Conservation (phyloP, 805 yeast genomes). For the Saturnispora quitensis region DNA sequence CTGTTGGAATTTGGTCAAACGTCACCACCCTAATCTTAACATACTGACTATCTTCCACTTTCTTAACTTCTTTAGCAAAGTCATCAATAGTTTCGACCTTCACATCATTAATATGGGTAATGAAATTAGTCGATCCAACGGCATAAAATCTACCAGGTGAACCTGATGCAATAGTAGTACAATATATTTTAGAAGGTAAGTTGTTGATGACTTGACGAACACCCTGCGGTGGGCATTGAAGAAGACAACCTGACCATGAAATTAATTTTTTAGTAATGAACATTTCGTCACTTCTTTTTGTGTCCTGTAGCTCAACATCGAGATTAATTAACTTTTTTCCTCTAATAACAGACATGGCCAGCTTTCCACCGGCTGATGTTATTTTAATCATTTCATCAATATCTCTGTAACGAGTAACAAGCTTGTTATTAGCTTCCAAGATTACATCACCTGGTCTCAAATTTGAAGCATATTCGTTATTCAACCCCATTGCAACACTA, state of each 20-base stretch:
- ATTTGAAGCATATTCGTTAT: slow-evolving; percentile 23
- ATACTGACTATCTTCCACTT: slow-evolving; percentile 71
- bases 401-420: slow-evolving; percentile 61
- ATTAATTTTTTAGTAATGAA: slow-evolving; percentile 58
- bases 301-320: slow-evolving; percentile 53
- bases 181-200: slow-evolving; percentile 78
- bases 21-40: slow-evolving; percentile 74
- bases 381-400: slow-evolving; percentile 35
- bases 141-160: slow-evolving; percentile 84
- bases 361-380: slow-evolving; percentile 14
- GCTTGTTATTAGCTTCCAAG: slow-evolving; percentile 54
- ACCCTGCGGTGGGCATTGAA: slow-evolving; percentile 89
- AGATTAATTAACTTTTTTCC: slow-evolving; percentile 55
- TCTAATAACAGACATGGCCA: slow-evolving; percentile 61
- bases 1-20: slow-evolving; percentile 80
- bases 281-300: slow-evolving; percentile 29
- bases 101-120: slow-evolving; percentile 78
- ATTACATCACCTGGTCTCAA: slow-evolving; percentile 67
- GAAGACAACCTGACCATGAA: slow-evolving; percentile 73
- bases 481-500: slow-evolving; percentile 39
- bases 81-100: slow-evolving; percentile 63
- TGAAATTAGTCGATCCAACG: slow-evolving; percentile 69
- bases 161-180: slow-evolving; percentile 64
- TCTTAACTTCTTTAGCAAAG: slow-evolving; percentile 56
- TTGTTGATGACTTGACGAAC: slow-evolving; percentile 75